These are phyloP conservation scores for Salix brachista DNA, from an alignment of 345 rosid species.

Conservation along the genomic window DNA sequence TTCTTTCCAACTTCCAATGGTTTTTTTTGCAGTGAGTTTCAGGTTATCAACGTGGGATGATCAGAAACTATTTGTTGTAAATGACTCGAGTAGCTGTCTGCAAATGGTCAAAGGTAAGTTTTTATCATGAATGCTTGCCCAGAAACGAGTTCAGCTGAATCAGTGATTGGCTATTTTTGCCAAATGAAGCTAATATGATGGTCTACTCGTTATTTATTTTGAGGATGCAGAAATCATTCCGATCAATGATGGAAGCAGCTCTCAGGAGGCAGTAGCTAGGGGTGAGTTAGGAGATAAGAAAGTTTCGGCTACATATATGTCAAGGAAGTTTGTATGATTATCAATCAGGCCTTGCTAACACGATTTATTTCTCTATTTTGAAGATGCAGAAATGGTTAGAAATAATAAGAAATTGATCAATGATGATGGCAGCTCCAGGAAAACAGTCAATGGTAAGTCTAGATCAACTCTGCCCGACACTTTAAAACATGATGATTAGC, in stretches of 20 bases:
- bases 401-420: too few relatives aligned
- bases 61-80: slow-evolving; percentile 26
- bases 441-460: too few relatives aligned
- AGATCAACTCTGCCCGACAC: too few relatives aligned
- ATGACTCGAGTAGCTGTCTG: slow-evolving; percentile 18
- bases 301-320: background rate
- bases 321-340: background rate
- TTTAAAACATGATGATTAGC: too few relatives aligned
- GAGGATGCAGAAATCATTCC: background rate
- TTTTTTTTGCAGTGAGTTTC: slow-evolving; percentile 44
- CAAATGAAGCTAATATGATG: too few relatives aligned
- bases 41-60: slow-evolving; percentile 32
- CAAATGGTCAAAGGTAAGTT: background rate
- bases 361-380: too few relatives aligned
- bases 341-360: background rate
- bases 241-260: slow-evolving; percentile 24
- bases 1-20: background rate
- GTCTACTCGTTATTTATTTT: background rate
- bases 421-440: too few relatives aligned
- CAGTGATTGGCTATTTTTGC: background rate
- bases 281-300: background rate
- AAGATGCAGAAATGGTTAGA: too few relatives aligned
- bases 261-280: background rate
- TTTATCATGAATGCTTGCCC: background rate
- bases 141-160: background rate